Base-by-base conservation (phyloP, 345 rosid genomes). In the Luvunga scandens region DNA sequence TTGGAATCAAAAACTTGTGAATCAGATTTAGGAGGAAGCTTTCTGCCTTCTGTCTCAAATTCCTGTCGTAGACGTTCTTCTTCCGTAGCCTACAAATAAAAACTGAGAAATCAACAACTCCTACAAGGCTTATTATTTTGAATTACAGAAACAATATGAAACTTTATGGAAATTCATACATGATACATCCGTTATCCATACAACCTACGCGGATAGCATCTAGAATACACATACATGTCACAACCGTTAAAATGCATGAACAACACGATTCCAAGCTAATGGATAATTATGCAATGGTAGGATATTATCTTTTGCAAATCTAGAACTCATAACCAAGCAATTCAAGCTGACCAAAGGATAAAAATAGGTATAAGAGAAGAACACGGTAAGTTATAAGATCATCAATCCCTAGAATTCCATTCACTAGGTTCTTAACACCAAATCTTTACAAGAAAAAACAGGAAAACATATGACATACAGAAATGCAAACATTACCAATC, bases 31-130 rank as follows among this genome's bases (percentile, higher is more conserved):
- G 96, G 92, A 77, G 98, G 96, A 60, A 97, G 88, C 69, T 82
- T 89, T 83, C 86, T 91, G 71, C 98, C 99, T 87, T 94, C 93
- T 78, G 82, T 88, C 84, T 85, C 97, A 84, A 97, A 97, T 80
- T 93, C 96, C 84, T 87, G 83, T 28, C 96, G 90, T 24, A 97
- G 77, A 72, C 79, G 80, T 81, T 88, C 93, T 87, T 97, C 98
- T 87, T 93, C 97, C 81, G 91, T 91, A 69, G 92, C 98, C 99
- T 97, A 71, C 65, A 68, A 77, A 78, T 57, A 68, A 78, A 25
- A 33, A 62, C 3, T 22, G 9, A 61, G 30, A 28, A 18, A 83
- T 78, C 68, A 64, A 71, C 67, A 68, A 28, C 59, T 6, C 12
- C 55, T 19, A 25, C 22, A 64, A 1, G 19, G 21, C 16, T 76